Base-by-base conservation (phyloP, 2,329 filamentous ascomycete species). In the Calycina marina region DNA sequence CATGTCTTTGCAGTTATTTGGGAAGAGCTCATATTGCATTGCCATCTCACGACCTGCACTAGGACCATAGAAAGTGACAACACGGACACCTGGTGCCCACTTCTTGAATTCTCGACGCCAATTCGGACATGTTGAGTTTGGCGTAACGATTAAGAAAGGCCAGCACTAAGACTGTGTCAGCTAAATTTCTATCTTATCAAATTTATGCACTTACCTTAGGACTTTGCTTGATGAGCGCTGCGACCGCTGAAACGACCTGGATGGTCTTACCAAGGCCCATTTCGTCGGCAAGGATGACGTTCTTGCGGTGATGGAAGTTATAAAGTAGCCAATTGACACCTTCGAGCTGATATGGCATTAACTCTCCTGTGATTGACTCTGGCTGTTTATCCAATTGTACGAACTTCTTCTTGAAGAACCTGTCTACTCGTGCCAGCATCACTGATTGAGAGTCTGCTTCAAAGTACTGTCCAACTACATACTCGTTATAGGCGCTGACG, bases 181-280 rank as follows among this genome's bases (percentile, higher is more conserved):
- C 32, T 60, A 25, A 15, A 6, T 14, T 4, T 36, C 25, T 27
- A 33, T 13, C 32, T 20, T 16, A 36, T n/a, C n/a, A n/a, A n/a
- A n/a, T 27, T 4, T 35, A 28, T 9, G 18, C 39, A 44, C 31
- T 32, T 45, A 49, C 46, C 39, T 50, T 61, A 4, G 72, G 72
- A n/a, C 57, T 56, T 31, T 76, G 67, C 39, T 78, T 66, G 14
- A 78, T 65, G 22, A 96, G 58, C 1, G 77, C 75, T 1, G 81
- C 74, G 38, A 96, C 67, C 40, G 93, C 70, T 3, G 77, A 72
- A 38, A 96, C 80, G 32, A 94, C 75, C 52, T 98, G 90, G 18
- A 98, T 83, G 0, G 90, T 98, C 60, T 98, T 98, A 18, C 90
- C 90, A 2, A 98, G 69, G 25, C 90, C 90, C 90, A 98, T 98